Evolutionary conservation across 2,329 filamentous ascomycete genomes (phyloP).

Genomic region (Septoria petroselini): DNA sequence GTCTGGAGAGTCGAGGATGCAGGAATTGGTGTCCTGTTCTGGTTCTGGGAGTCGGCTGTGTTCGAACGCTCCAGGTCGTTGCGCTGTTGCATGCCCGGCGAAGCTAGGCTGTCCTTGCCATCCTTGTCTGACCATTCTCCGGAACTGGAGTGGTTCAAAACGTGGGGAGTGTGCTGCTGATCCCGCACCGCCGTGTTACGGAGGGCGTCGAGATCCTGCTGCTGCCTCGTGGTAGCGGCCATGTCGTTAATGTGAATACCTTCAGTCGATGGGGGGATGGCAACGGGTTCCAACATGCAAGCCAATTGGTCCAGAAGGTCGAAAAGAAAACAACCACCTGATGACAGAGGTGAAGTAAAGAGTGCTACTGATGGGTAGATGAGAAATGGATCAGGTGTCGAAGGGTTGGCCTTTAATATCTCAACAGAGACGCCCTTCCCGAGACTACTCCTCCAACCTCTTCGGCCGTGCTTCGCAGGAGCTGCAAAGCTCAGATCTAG

Average conservation of each 20-base stretch:
- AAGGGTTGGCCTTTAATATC: slow-evolving; percentile 18
- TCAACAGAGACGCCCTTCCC: neutral
- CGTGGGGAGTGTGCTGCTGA: neutral
- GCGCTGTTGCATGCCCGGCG: slow-evolving; percentile 9
- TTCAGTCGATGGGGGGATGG: slow-evolving; percentile 10
- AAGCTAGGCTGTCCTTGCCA: slow-evolving; percentile 16
- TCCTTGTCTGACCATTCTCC: slow-evolving; percentile 20
- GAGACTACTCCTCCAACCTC: slow-evolving; percentile 11
- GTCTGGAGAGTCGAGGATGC: slow-evolving; percentile 14
- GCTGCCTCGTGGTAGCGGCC: slow-evolving; percentile 7
- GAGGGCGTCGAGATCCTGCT: slow-evolving; percentile 15
- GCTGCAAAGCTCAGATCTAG: slow-evolving; percentile 6
- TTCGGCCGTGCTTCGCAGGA: slow-evolving; percentile 3
- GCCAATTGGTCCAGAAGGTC: neutral
- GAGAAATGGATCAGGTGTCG: slow-evolving; percentile 3
- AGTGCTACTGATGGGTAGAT: slow-evolving; percentile 1
- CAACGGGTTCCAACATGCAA: slow-evolving; percentile 20
- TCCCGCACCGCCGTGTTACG: slow-evolving; percentile 12
- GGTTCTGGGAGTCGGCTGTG: neutral
- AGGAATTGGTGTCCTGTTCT: neutral
- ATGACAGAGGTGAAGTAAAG: slow-evolving; percentile 5
- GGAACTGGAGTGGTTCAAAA: slow-evolving; percentile 18
- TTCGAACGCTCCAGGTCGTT: neutral
- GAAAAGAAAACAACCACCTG: slow-evolving; percentile 1
- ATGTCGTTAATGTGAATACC: slow-evolving; percentile 7